phyloP scores from a whole-genome alignment of 1,284 basidiomycete species.

The Apiotrichum montevideense region DNA sequence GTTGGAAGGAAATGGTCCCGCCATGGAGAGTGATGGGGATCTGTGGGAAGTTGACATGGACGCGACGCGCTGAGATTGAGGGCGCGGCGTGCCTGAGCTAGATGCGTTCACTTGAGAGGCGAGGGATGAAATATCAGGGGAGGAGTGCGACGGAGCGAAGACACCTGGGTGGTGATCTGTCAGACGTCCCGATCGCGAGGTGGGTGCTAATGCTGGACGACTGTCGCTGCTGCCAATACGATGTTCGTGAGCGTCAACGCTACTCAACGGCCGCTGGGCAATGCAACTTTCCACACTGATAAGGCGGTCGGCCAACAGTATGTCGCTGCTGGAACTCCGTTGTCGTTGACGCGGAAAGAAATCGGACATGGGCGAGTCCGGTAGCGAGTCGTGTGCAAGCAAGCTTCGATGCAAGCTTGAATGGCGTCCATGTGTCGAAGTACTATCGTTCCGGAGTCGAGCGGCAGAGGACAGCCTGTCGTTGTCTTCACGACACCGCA shows the following conservation, averaged over 20 bases:
- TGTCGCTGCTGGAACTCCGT: neutral
- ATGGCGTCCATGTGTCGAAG: constrained; percentile 11
- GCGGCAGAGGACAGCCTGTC: neutral
- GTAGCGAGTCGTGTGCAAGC: neutral
- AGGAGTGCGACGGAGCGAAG: neutral
- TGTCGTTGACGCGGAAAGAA: neutral
- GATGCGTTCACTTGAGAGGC: neutral
- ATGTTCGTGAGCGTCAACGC: neutral
- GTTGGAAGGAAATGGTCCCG: too few species aligned
- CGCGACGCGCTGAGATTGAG: neutral
- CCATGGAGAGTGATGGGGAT: neutral
- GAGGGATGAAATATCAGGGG: neutral
- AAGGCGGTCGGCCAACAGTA: too few species aligned
- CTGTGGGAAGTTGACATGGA: neutral
- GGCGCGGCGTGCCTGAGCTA: neutral
- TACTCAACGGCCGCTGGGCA: neutral
- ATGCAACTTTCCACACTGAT: neutral
- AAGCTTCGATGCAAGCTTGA: constrained; percentile 12
- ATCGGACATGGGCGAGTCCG: neutral
- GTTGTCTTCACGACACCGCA: constrained; percentile 25
- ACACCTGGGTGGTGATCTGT: neutral
- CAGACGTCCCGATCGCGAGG: neutral
- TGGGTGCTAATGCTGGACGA: too few species aligned
- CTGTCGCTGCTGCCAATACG: neutral
- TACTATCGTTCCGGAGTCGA: neutral